Evolutionary conservation across 345 rosid species (phyloP).

Genomic region (Lepidium africanum): DNA sequence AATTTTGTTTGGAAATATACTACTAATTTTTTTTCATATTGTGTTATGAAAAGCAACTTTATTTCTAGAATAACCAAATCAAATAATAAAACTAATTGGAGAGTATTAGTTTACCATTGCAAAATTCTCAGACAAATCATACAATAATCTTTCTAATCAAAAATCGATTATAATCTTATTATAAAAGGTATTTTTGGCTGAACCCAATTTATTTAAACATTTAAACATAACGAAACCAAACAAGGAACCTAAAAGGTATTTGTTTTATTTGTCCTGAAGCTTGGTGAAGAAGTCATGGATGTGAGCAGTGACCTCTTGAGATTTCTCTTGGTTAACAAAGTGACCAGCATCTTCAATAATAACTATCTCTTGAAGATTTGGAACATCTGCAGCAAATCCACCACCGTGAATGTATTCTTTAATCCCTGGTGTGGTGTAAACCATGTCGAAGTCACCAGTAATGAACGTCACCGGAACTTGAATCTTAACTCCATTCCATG

Average conservation of each 20-base stretch:
- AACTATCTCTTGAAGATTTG: conserved; percentile 41
- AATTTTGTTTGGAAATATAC: too few relatives aligned
- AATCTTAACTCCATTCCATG: conserved; percentile 54
- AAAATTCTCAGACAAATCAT: too few relatives aligned
- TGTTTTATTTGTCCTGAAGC: conserved; percentile 8
- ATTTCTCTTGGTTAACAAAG: conserved; percentile 63
- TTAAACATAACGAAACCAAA: neutral
- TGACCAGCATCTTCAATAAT: conserved; percentile 64
- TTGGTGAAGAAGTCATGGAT: conserved; percentile 47
- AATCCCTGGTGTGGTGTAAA: conserved; percentile 52
- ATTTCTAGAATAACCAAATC: too few relatives aligned
- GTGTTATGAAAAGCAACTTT: too few relatives aligned
- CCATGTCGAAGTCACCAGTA: conserved; percentile 54
- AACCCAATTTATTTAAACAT: too few relatives aligned
- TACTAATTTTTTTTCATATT: too few relatives aligned
- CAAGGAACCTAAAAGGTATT: neutral
- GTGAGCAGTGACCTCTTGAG: conserved; percentile 47
- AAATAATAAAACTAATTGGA: too few relatives aligned
- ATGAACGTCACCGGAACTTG: conserved; percentile 62
- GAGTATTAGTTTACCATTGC: too few relatives aligned
- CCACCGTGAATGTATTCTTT: conserved; percentile 51
- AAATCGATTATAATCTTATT: too few relatives aligned
- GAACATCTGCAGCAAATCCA: conserved; percentile 47
- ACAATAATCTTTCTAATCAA: too few relatives aligned
- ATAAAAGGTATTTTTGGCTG: too few relatives aligned